These are phyloP conservation scores for Agaricus sinodeliciosus DNA, from an alignment of 768 basidiomycete species.

Conservation along the genomic window DNA sequence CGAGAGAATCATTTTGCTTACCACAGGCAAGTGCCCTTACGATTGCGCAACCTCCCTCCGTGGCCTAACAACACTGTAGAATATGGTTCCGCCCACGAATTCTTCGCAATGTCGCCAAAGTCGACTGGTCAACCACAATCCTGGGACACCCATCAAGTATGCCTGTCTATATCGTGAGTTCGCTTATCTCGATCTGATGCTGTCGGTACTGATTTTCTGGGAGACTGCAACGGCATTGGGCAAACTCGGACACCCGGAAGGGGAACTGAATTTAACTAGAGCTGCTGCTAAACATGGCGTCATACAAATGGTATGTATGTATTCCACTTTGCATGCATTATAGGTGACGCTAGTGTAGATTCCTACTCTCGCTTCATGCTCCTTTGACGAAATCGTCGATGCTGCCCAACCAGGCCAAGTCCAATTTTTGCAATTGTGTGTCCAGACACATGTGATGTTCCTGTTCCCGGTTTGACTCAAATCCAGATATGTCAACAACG, in stretches of 20 bases:
- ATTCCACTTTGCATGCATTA: background rate
- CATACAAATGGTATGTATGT: conserved; percentile 38
- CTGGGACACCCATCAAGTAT: conserved; percentile 69
- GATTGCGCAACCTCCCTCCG: background rate
- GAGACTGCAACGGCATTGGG: conserved; percentile 81
- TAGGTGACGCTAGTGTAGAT: conserved; percentile 45
- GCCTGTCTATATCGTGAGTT: conserved; percentile 52
- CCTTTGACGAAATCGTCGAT: conserved; percentile 94
- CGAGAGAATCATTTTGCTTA: conserved; percentile 90
- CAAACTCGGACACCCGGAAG: conserved; percentile 96
- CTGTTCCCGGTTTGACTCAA: background rate
- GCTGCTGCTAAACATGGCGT: conserved; percentile 70
- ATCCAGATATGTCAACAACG: conserved; percentile 82
- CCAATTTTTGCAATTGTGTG: conserved; percentile 82
- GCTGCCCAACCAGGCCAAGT: conserved; percentile 72
- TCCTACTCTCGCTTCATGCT: conserved; percentile 91
- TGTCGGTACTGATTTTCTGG: background rate
- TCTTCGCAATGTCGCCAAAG: conserved; percentile 74
- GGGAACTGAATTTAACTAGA: conserved; percentile 85
- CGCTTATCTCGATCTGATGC: conserved; percentile 7
- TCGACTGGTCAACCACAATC: conserved; percentile 84
- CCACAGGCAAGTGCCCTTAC: conserved; percentile 51
- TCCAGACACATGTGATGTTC: background rate
- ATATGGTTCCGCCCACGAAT: conserved; percentile 91
- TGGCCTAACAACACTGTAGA: conserved; percentile 23